These are phyloP conservation scores for Linnemannia elongata DNA, from an alignment of 192 early-diverging fungal species.

Conservation along the genomic window DNA sequence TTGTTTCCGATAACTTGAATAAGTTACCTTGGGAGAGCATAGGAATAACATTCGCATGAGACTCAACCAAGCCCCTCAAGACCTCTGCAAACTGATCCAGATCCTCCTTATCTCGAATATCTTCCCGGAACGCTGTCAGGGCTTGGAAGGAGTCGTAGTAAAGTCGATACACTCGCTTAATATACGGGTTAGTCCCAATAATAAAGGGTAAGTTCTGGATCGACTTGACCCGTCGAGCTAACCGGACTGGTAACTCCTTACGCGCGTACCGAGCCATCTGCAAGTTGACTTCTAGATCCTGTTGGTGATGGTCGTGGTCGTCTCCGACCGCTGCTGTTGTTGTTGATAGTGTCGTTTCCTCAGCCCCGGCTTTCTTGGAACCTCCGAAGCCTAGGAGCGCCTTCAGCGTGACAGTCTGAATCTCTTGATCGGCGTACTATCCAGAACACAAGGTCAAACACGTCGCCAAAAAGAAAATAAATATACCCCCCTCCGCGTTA, in stretches of 20 bases:
- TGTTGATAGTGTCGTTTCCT: not conserved
- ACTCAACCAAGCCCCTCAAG: slow-evolving; percentile 80
- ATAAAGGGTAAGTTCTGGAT: slow-evolving; percentile 94
- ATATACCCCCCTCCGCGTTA: too few species aligned
- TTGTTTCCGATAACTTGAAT: not conserved
- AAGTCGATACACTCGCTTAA: slow-evolving; percentile 84
- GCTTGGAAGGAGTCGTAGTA: slow-evolving; percentile 75
- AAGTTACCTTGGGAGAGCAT: slow-evolving; percentile 80
- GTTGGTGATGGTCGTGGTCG: not conserved
- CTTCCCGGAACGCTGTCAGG: slow-evolving; percentile 73
- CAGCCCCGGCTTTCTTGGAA: not conserved
- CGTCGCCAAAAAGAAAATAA: too few species aligned
- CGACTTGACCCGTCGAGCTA: slow-evolving; percentile 88
- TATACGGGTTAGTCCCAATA: slow-evolving; percentile 94
- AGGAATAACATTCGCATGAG: slow-evolving; percentile 90
- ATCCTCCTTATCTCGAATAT: slow-evolving; percentile 68
- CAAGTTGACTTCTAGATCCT: slow-evolving; percentile 15
- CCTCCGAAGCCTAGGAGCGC: slow-evolving; percentile 21
- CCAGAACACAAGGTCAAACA: too few species aligned
- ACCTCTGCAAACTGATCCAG: slow-evolving; percentile 74
- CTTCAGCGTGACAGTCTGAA: slow-evolving; percentile 22
- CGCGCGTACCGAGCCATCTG: slow-evolving; percentile 68
- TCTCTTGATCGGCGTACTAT: slow-evolving; percentile 27
- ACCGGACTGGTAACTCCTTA: slow-evolving; percentile 86
- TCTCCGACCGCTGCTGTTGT: not conserved